Evolutionary conservation across 1,284 basidiomycete species (phyloP), one percentile per base, ranked within the genome.

Genomic region (Cutaneotrichosporon daszewskae): DNA sequence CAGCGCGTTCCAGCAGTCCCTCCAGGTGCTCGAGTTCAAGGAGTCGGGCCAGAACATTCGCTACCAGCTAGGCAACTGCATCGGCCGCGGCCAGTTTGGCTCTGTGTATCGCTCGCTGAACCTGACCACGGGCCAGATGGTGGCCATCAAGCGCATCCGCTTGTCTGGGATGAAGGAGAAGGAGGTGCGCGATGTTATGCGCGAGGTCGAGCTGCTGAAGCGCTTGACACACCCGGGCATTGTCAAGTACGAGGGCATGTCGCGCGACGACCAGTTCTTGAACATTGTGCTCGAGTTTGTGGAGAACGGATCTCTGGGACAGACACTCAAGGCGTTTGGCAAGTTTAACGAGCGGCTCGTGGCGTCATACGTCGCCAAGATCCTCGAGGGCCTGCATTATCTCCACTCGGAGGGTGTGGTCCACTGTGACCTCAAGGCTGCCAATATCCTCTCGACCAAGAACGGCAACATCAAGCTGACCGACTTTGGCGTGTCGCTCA

Each of bases 261-360:
- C 82, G n/a, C 75, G 88, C 57, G 89, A 91, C 63, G 79, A 84
- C 33, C 80, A 88, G 59, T 85, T 82, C 22, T 76, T 96, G 36
- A 91, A 82, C 67, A 94, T 96, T 60, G 79, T 95, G 19, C 80
- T 95, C 31, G 91, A 96, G 87, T 94, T 86, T 68, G 88, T 86
- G 33, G 90, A 95, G 75, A 92, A 90, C 64, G 91, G 90, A 6
- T 94, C 89, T 2, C 78, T 95, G 3, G 86, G 85, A 8, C 86
- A 90, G 67, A 91, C 86, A 0, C 76, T 95, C 36, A 90, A 85
- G 68, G 82, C 88, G 0, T 95, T 92, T 60, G 91, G 91, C 16
- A 85, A 85, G 61, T 79, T 95, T 53, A 91, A 89, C 60, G 90
- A 95, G 65, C 79, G 78, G 17, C 81, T 95, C 19, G 87, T 91